phyloP scores from a whole-genome alignment of 345 rosid genomes.

The Pseudoturritis turrita region DNA sequence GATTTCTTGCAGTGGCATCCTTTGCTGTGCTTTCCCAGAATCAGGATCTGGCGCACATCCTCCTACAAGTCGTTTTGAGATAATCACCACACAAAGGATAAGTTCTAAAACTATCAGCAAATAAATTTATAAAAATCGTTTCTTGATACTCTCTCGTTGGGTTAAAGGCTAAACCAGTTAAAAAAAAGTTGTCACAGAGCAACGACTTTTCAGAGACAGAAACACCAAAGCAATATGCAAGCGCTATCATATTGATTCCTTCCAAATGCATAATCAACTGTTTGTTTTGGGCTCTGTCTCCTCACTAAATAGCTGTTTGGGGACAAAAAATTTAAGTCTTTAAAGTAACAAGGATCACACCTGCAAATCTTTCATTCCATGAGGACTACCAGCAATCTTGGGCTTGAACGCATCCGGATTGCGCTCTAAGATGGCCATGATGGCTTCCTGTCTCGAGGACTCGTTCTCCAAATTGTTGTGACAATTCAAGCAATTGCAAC shows the following conservation, averaged over 20 bases:
- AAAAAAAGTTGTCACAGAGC: background rate
- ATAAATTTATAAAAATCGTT: background rate
- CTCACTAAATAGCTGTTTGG: background rate
- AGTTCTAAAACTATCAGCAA: background rate
- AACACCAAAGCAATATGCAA: background rate
- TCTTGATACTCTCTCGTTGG: background rate
- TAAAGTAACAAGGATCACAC: slow-evolving; percentile 29
- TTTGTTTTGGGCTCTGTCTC: background rate
- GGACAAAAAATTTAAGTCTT: background rate
- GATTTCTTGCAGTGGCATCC: slow-evolving; percentile 92
- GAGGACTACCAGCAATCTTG: slow-evolving; percentile 64
- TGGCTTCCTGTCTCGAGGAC: slow-evolving; percentile 54
- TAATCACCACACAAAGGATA: background rate
- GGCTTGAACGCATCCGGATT: slow-evolving; percentile 75
- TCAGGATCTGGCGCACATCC: slow-evolving; percentile 39
- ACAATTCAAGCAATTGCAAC: slow-evolving; percentile 78
- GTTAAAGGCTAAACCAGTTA: background rate
- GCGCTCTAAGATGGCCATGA: slow-evolving; percentile 52
- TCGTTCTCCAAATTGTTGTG: slow-evolving; percentile 66
- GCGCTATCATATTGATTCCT: background rate
- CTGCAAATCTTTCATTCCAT: slow-evolving; percentile 43
- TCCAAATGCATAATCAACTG: background rate
- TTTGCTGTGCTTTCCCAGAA: slow-evolving; percentile 72
- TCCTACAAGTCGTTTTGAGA: slow-evolving; percentile 41
- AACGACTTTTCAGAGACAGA: background rate